Percentiles rank a stretch among this genome's conserved stretches.
These are phyloP conservation scores for Rostrohypoxylon terebratum DNA, from an alignment of 495 filamentous ascomycete species.

Conservation along the genomic window DNA sequence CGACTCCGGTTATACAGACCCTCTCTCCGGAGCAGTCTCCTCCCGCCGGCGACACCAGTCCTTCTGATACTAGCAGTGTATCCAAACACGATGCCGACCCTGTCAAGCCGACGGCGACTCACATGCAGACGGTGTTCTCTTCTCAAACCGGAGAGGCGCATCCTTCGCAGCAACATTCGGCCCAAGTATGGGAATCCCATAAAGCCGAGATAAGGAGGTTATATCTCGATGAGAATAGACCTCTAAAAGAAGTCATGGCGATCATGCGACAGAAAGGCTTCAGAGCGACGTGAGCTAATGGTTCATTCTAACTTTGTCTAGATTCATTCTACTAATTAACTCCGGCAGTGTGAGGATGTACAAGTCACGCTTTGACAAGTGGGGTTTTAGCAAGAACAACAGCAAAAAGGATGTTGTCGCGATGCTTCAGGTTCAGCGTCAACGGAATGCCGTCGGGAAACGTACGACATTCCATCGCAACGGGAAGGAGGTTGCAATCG, in stretches of 20 bases:
- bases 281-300: slow-evolving; percentile 51
- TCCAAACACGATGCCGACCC: slow-evolving; percentile 38
- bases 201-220: slow-evolving; percentile 51
- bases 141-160: slow-evolving; percentile 50
- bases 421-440: slow-evolving; percentile 53
- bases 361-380: slow-evolving; percentile 52
- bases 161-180: slow-evolving; percentile 48
- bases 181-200: slow-evolving; percentile 52
- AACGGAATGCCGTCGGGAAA: slow-evolving; percentile 54
- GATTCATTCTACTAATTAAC: slow-evolving; percentile 32
- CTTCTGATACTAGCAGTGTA: slow-evolving; percentile 25
- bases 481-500: slow-evolving; percentile 52
- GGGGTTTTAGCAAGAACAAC: slow-evolving; percentile 52
- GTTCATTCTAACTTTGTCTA: not conserved
- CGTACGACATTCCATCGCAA: slow-evolving; percentile 53
- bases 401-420: slow-evolving; percentile 53
- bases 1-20: slow-evolving; percentile 39
- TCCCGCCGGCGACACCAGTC: slow-evolving; percentile 39
- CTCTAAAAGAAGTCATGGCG: slow-evolving; percentile 53
- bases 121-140: slow-evolving; percentile 50
- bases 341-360: slow-evolving; percentile 49
- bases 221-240: slow-evolving; percentile 51
- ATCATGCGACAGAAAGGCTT: slow-evolving; percentile 53
- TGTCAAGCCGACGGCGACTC: slow-evolving; percentile 38
- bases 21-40: slow-evolving; percentile 38